Evolutionary conservation across 306 rosid species (phyloP).

Genomic region (Casuarina equisetifolia): DNA sequence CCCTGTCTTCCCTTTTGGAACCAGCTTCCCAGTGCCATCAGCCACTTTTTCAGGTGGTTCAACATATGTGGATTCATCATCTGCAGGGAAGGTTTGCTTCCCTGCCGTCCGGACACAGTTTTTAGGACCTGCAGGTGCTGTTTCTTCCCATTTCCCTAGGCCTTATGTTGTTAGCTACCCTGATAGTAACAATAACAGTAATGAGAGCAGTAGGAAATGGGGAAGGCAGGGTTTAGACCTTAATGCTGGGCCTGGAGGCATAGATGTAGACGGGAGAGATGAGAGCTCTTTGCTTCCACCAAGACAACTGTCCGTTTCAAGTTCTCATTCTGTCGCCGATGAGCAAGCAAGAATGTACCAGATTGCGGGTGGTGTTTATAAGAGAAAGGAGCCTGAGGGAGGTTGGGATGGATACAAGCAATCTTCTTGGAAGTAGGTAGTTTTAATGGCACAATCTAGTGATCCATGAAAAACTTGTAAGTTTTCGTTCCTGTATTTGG

Average conservation of each 20-base stretch:
- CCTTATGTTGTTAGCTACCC: conserved; percentile 80
- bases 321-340: conserved; percentile 64
- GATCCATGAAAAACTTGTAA: conserved; percentile 29
- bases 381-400: conserved; percentile 91
- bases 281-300: conserved; percentile 64
- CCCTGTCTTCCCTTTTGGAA: conserved; percentile 84
- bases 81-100: conserved; percentile 72
- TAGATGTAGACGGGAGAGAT: conserved; percentile 67
- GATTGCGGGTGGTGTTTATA: conserved; percentile 60
- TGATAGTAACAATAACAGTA: conserved; percentile 65
- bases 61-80: conserved; percentile 73
- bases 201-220: conserved; percentile 79
- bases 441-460: conserved; percentile 14
- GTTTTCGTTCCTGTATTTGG: conserved; percentile 21
- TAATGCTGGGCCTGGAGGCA: conserved; percentile 78
- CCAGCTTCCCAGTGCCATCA: conserved; percentile 75
- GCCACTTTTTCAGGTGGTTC: conserved; percentile 77
- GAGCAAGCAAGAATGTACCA: conserved; percentile 82
- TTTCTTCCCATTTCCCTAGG: conserved; percentile 62
- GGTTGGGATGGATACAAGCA: conserved; percentile 89
- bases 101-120: conserved; percentile 79
- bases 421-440: conserved; percentile 67
- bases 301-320: conserved; percentile 69
- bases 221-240: conserved; percentile 89
- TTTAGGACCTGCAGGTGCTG: conserved; percentile 71